Conservation (phyloP, 345 rosid genomes). For the Raphanus sativus region DNA sequence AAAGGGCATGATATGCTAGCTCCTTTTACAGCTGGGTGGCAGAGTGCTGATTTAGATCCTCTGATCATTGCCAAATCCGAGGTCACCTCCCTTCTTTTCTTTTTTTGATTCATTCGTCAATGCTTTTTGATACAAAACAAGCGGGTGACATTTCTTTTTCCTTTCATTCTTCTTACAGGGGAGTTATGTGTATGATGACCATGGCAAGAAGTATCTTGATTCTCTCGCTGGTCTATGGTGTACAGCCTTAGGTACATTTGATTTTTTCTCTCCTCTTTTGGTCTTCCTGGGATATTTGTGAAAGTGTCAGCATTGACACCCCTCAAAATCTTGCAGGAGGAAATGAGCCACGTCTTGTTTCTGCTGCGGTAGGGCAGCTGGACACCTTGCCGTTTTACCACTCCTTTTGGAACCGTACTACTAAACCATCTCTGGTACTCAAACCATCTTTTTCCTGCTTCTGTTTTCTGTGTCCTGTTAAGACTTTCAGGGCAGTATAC, state of each 20-base stretch:
- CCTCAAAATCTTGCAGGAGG: conserved; percentile 61
- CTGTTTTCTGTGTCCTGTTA: background rate
- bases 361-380: conserved; percentile 76
- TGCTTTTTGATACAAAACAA: background rate
- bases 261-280: background rate
- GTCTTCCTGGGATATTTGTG: background rate
- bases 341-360: conserved; percentile 81
- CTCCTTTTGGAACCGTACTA: conserved; percentile 97
- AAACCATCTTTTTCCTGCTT: background rate
- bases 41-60: conserved; percentile 70
- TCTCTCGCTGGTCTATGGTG: conserved; percentile 98
- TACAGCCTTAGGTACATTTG: conserved; percentile 72
- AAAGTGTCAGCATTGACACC: background rate
- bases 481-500: background rate
- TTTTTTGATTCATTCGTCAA: background rate
- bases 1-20: conserved; percentile 98
- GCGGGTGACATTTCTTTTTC: background rate
- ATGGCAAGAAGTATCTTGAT: conserved; percentile 90
- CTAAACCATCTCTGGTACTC: conserved; percentile 88
- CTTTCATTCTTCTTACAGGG: conserved; percentile 49
- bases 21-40: conserved; percentile 99
- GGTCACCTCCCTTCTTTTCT: conserved; percentile 11
- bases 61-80: conserved; percentile 80
- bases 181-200: conserved; percentile 69
- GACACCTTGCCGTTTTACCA: conserved; percentile 89